Conservation (phyloP, 129 eudicot species). For the Chrysanthemum makinoi region DNA sequence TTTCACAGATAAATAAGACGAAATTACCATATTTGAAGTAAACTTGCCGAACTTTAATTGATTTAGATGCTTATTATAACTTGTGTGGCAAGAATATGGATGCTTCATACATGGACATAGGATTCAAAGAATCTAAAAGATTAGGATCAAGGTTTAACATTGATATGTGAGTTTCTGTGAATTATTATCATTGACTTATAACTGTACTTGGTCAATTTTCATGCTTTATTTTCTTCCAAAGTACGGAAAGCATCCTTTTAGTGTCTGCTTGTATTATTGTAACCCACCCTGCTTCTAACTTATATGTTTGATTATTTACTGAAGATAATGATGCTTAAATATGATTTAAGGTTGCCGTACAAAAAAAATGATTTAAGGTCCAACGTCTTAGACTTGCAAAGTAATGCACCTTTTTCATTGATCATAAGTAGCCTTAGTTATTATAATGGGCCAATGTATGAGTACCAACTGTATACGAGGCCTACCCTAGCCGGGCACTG, state of each 20-base stretch:
- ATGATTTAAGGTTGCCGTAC: neutral
- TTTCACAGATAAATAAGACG: too few species aligned
- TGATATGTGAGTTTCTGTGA: neutral
- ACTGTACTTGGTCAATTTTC: neutral
- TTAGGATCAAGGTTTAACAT: neutral
- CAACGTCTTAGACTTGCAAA: constrained; percentile 4
- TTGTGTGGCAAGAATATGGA: neutral
- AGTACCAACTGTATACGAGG: neutral
- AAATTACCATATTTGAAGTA: neutral
- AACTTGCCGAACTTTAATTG: neutral
- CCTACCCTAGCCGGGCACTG: constrained; percentile 20
- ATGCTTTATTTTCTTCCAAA: neutral
- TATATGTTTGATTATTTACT: neutral
- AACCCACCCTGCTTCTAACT: neutral
- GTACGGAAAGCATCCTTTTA: neutral
- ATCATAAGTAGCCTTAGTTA: constrained; percentile 2
- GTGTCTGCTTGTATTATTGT: neutral
- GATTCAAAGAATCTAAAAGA: neutral
- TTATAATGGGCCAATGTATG: neutral
- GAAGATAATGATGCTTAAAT: neutral
- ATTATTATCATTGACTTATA: neutral
- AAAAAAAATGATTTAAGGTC: too few species aligned
- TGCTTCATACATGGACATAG: neutral
- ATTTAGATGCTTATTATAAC: neutral
- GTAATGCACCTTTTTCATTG: neutral